Conservation (phyloP, 345 rosid species). For the Durio zibethinus region DNA sequence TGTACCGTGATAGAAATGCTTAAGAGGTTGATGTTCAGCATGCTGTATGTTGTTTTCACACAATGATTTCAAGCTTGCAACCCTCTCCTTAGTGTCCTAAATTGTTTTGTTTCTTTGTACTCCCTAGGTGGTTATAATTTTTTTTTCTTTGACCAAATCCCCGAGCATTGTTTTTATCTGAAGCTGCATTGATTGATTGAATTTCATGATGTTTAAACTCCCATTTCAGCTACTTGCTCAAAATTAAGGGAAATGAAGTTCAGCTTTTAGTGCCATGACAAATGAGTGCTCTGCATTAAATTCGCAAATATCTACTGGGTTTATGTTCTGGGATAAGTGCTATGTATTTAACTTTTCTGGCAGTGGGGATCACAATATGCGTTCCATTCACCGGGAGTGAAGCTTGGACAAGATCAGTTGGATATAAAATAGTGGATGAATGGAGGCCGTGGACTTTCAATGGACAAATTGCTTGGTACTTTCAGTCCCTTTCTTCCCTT, state of each 20-base stretch:
- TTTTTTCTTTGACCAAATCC: neutral
- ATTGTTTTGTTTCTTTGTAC: neutral
- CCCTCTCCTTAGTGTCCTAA: neutral
- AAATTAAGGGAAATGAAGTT: neutral
- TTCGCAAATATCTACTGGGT: neutral
- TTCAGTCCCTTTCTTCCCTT: neutral
- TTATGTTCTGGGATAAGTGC: neutral
- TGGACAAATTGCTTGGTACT: slow-evolving; percentile 74
- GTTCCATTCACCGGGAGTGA: slow-evolving; percentile 86
- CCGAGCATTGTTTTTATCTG: neutral
- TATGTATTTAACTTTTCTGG: neutral
- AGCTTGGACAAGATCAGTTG: slow-evolving; percentile 88
- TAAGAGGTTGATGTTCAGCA: neutral
- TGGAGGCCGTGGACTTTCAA: slow-evolving; percentile 84
- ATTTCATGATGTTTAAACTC: neutral
- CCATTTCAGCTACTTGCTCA: neutral
- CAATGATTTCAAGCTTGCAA: neutral
- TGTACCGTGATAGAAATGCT: neutral
- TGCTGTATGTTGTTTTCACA: neutral
- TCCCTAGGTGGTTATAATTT: neutral
- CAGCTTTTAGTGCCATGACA: neutral
- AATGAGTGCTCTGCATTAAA: neutral
- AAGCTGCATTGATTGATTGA: neutral
- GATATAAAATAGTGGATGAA: slow-evolving; percentile 64
- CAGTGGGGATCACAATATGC: slow-evolving; percentile 94